Percentiles rank a stretch among this genome's conserved stretches.
Conservation (phyloP, 768 basidiomycete genomes). For the Ramaria sp. region DNA sequence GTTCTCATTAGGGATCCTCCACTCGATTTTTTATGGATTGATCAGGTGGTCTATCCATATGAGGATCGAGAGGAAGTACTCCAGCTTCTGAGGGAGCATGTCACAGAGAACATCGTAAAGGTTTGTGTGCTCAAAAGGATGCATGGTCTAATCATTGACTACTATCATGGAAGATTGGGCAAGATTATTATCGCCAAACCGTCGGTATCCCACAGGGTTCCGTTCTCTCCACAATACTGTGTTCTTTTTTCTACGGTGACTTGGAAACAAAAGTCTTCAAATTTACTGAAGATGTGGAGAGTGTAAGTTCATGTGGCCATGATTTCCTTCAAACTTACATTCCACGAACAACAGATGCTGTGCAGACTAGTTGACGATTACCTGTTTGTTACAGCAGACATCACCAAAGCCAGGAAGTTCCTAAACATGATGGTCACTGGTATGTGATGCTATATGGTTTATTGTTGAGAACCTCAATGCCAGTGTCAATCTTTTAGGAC, state of each 20-base stretch:
- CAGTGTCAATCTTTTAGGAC: conserved; percentile 36
- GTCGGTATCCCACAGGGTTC: conserved; percentile 97
- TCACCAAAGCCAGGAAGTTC: conserved; percentile 51
- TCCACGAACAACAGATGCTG: conserved; percentile 41
- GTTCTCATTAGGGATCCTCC: background rate
- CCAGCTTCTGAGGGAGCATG: conserved; percentile 75
- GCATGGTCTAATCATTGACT: background rate
- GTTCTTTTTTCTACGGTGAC: conserved; percentile 91
- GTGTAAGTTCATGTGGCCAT: conserved; percentile 35
- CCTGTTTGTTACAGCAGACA: conserved; percentile 68
- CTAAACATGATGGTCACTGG: conserved; percentile 68
- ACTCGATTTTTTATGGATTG: background rate
- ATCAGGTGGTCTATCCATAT: conserved; percentile 43
- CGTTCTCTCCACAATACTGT: conserved; percentile 86
- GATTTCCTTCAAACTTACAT: background rate
- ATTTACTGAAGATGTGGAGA: conserved; percentile 40
- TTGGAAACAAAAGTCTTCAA: conserved; percentile 56
- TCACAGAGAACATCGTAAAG: conserved; percentile 88
- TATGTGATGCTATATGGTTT: conserved; percentile 16
- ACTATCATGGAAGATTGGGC: conserved; percentile 50
- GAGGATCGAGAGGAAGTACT: conserved; percentile 51
- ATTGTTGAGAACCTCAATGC: background rate
- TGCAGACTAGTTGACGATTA: conserved; percentile 93
- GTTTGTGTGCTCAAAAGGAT: conserved; percentile 18
- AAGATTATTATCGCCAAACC: conserved; percentile 75